Base-by-base conservation (phyloP, 257 asterid species). In the Phtheirospermum japonicum region DNA sequence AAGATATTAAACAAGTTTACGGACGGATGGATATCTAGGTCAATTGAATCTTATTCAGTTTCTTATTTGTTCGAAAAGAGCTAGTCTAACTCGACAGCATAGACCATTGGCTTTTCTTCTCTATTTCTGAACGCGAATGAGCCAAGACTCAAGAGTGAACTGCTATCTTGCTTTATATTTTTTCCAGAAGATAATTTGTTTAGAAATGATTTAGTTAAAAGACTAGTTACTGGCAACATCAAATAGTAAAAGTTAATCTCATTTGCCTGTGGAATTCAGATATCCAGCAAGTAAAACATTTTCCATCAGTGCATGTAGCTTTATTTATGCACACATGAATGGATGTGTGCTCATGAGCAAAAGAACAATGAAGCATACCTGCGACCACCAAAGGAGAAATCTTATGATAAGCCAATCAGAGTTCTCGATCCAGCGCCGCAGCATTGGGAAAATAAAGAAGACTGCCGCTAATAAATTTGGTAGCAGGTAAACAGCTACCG, bases 371-470 rank as follows among this genome's bases (percentile, higher is more conserved):
- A 66, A 40, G 59, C 57, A 39, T 70, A 82, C 95, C 95, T 87
- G 95, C 37, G 95, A 76, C 95, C 95, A 87, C 94, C 95, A 87
- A 17, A 87, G 85, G 61, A 87, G 82, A 75, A 87, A 76, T 69
- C 95, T 77, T 39, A 87, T 64, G 67, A 82, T 74, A 65, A 75
- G 83, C 88, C 88, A 85, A 70, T 87, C 88, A 20, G 95, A 87
- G 70, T 83, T 87, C 85, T 87, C 94, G 65, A 87, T 87, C 90
- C 90, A 82, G 51, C 94, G 82, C 5, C 95, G 86, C 65, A 87
- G 77, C 95, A 87, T 87, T 12, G 95, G 95, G 42, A 87, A 87
- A 42, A 87, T 68, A 67, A 87, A 87, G 36, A 87, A 70, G 68
- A 67, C 72, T 59, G 82, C 79, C 33, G 83, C 83, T 68, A 87